phyloP scores from a whole-genome alignment of 495 filamentous ascomycete genomes.

The Aspergillus steynii region DNA sequence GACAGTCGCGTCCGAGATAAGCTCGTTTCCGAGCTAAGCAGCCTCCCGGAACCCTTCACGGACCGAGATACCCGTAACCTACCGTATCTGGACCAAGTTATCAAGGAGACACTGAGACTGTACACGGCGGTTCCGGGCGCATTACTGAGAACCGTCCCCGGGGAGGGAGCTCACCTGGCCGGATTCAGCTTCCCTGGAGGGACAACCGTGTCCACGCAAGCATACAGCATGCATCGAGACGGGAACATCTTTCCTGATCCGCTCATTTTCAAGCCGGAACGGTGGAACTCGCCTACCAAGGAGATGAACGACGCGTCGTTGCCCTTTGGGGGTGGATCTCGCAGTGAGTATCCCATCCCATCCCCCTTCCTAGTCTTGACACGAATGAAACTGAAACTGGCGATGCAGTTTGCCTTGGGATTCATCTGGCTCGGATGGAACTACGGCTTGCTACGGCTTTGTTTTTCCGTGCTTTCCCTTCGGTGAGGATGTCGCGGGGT shows the following conservation, averaged over 20 bases:
- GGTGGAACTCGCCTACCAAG: constrained; percentile 45
- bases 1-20: constrained; percentile 13
- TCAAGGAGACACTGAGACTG: constrained; percentile 57
- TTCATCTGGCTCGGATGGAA: constrained; percentile 39
- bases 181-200: constrained; percentile 34
- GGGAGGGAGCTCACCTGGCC: constrained; percentile 26
- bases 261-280: constrained; percentile 43
- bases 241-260: constrained; percentile 28
- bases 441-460: constrained; percentile 32
- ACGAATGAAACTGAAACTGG: not conserved
- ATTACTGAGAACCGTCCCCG: constrained; percentile 39
- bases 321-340: constrained; percentile 53
- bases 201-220: constrained; percentile 37
- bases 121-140: constrained; percentile 50
- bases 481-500: constrained; percentile 19
- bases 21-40: constrained; percentile 24
- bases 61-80: constrained; percentile 32
- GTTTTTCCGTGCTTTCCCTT: constrained; percentile 36
- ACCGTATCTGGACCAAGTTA: constrained; percentile 49
- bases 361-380: too few species aligned
- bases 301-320: constrained; percentile 55
- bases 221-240: constrained; percentile 47
- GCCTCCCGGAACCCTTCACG: constrained; percentile 19
- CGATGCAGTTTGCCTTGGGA: constrained; percentile 28
- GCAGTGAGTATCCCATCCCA: constrained; percentile 26